These are phyloP conservation scores for Eimeria praecox DNA, from an alignment of 169 alveolate species.

Conservation along the genomic window DNA sequence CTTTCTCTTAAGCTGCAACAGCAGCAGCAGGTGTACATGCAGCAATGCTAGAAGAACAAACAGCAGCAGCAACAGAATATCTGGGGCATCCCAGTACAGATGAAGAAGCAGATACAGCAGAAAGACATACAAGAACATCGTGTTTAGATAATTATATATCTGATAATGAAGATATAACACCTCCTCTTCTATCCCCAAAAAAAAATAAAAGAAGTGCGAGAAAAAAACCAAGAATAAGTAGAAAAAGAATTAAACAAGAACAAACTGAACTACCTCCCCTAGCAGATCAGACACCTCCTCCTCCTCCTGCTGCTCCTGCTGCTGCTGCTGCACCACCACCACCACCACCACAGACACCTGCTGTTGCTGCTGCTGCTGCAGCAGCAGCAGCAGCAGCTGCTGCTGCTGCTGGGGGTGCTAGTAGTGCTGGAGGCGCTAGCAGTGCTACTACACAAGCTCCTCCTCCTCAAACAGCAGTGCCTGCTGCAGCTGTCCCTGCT, in stretches of 20 bases:
- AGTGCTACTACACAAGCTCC: neutral
- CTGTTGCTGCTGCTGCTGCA: neutral
- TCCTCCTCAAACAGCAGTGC: neutral
- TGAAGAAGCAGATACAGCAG: neutral
- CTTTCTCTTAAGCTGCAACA: neutral
- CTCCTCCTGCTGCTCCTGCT: neutral
- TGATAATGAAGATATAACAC: neutral
- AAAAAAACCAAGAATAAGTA: neutral
- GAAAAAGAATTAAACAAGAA: neutral
- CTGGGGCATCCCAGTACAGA: slow-evolving; percentile 1
- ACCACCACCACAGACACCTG: neutral
- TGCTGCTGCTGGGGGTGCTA: neutral
- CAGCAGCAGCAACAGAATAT: neutral
- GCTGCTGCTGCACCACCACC: neutral
- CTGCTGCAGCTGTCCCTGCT: neutral
- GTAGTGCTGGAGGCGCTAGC: neutral
- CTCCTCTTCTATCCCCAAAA: neutral
- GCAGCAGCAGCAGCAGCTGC: neutral
- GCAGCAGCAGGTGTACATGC: neutral
- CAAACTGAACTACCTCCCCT: neutral
- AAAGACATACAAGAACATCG: neutral
- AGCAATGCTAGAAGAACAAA: neutral
- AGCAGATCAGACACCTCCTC: neutral
- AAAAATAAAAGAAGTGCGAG: neutral
- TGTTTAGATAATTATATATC: neutral